Evolutionary conservation across 306 rosid genomes (phyloP), one percentile per base, ranked within the genome.

Genomic region (Acacia confusa): DNA sequence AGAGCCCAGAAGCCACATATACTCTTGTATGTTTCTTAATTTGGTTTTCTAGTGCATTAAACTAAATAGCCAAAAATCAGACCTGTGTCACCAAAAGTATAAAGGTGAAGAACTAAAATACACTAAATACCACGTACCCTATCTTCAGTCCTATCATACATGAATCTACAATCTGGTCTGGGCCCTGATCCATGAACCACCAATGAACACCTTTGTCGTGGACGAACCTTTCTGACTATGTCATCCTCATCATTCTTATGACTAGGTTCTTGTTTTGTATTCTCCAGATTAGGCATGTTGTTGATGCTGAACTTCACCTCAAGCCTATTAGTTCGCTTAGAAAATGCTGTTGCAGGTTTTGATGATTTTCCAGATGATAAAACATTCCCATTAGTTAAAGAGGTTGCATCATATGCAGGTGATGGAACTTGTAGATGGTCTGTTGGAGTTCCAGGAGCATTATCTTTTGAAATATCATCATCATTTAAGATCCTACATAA

Each of bases 81-180:
- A 76, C 27, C 74, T 83, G 47, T 82, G 52, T 9, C 63, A 89
- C 40, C 36, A 82, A 73, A 78, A 78, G 74, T 63, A 50, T 63
- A 69, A 16, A 70, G 61, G 47, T 45, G 71, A 87, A 61, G 44
- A 78, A 45, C n/a, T 40, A 43, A 68, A 52, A 64, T 78, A 79
- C 43, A 40, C 27, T 19, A 41, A 16, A 82, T 44, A 74, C 74
- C 65, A 81, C 90, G 78, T 89, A 95, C 99, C 96, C 88, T 89
- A 75, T 93, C 96, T 79, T 92, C 96, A 55, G 47, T 84, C 84
- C 88, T 86, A 78, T 93, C 96, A 78, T 89, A 86, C 99, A 95
- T 90, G 88, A 93, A 95, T 84, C 96, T 87, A 82, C 96, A 93
- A 76, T 89, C 91, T 40, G 86, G 81, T 85, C 84, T 89, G 58